Evolutionary conservation across 2,329 filamentous ascomycete species (phyloP).

Genomic region (Grosmannia serpens): DNA sequence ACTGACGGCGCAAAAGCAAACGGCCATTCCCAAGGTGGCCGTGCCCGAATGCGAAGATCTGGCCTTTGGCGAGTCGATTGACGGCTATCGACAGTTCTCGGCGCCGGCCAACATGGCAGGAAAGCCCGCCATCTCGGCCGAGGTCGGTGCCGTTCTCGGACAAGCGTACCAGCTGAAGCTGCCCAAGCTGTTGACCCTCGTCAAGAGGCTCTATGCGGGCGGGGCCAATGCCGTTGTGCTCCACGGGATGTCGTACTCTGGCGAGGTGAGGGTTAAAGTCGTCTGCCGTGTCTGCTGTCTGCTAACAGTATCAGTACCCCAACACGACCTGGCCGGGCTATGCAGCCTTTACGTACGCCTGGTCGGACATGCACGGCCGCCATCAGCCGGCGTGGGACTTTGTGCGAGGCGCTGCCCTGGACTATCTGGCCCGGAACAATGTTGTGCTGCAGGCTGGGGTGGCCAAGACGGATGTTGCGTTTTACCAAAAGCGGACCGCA

Average conservation of each 20-base stretch:
- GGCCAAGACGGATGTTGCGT: slow-evolving; percentile 27
- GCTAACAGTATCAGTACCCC: slow-evolving; percentile 17
- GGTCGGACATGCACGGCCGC: slow-evolving; percentile 19
- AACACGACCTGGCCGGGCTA: slow-evolving; percentile 38
- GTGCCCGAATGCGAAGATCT: slow-evolving; percentile 30
- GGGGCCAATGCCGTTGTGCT: slow-evolving; percentile 25
- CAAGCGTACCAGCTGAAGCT: slow-evolving; percentile 1
- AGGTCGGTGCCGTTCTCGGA: slow-evolving; percentile 20
- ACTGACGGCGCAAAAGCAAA: slow-evolving; percentile 7
- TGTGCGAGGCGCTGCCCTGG: slow-evolving; percentile 21
- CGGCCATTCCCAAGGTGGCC: slow-evolving; percentile 23
- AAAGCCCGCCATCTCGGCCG: slow-evolving; percentile 26
- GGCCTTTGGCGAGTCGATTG: slow-evolving; percentile 23
- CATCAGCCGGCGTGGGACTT: slow-evolving; percentile 30
- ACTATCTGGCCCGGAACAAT: slow-evolving; percentile 25
- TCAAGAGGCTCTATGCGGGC: slow-evolving; percentile 2
- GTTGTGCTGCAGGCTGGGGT: slow-evolving; percentile 26
- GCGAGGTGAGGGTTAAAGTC: not conserved
- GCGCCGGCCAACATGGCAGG: slow-evolving; percentile 27
- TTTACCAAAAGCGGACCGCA: slow-evolving; percentile 21
- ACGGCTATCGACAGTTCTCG: slow-evolving; percentile 27
- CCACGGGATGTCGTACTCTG: slow-evolving; percentile 30
- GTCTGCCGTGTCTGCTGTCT: slow-evolving; percentile 1
- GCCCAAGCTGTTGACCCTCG: not conserved
- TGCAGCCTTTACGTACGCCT: slow-evolving; percentile 27